Evolutionary conservation across 306 rosid genomes (phyloP), one percentile per base, ranked within the genome.

Genomic region (Lathyrus aphaca): DNA sequence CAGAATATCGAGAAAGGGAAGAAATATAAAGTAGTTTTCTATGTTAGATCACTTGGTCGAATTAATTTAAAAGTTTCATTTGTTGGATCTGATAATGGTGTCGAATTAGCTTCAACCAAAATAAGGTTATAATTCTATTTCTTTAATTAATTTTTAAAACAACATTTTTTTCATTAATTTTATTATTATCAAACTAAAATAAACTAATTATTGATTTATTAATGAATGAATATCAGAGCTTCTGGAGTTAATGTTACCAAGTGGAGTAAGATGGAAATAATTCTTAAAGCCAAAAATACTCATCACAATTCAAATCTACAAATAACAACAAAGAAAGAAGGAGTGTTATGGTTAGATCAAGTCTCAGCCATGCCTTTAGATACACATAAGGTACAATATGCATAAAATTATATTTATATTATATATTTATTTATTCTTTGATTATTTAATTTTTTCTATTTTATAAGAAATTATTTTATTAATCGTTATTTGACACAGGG

Each of bases 1-100:
- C 83, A 91, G 95, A 88, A 91, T 68, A 83, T 91, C 37, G 85
- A 78, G 72, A 19, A 86, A 64, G 95, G 84, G 21, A 81, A 91
- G 82, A 77, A 49, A 40, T 91, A 88, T 68, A 83, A 60, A 64
- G 85, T 85, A 27, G 62, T 66, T 11, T 79, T 88, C 18, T 76
- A 80, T 65, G 85, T 83, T 40, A 85, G 81, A 48, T 78, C 89
- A 71, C 46, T 50, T 32, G 89, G 72, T 45, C n/a, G 80, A 16
- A 56, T 82, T 82, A 77, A 84, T 40, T 58, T 90, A 46, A 38
- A 82, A 3, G 55, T 90, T 38, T 86, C 91, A 6, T 64, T 89
- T 44, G 80, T 61, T 0, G 84, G 78, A 25, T 78, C 90, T 3
- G 37, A 78, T 29, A 5, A 29, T 54, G 82, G 46, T 39, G 62